phyloP scores from a whole-genome alignment of 23 red algal species.

The Gracilaria gracilis region DNA sequence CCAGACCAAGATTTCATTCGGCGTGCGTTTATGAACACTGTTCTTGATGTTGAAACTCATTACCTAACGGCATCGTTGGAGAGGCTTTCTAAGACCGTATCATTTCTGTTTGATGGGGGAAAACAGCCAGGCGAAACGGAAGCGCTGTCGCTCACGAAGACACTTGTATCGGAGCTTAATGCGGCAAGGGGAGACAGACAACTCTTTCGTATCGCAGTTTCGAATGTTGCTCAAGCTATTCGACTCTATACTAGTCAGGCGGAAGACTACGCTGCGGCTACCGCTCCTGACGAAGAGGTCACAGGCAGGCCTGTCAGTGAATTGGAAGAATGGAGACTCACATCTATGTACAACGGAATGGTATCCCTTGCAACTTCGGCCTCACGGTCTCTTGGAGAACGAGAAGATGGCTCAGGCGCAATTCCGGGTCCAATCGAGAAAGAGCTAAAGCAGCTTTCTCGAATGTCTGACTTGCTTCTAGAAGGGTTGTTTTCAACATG shows the following conservation, averaged over 20 bases:
- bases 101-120: conserved; percentile 48
- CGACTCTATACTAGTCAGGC: conserved; percentile 64
- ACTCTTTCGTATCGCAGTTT: conserved; percentile 58
- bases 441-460: conserved; percentile 46
- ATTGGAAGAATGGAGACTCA: conserved; percentile 70
- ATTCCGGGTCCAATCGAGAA: conserved; percentile 49
- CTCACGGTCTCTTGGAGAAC: conserved; percentile 51
- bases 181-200: conserved; percentile 45
- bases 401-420: conserved; percentile 63
- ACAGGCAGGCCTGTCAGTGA: conserved; percentile 33
- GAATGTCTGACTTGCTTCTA: conserved; percentile 54
- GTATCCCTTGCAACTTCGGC: conserved; percentile 56
- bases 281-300: conserved; percentile 25
- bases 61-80: conserved; percentile 73
- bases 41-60: conserved; percentile 68
- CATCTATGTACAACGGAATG: conserved; percentile 74
- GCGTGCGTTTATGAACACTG: conserved; percentile 44
- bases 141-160: conserved; percentile 54
- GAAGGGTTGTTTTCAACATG: conserved; percentile 61
- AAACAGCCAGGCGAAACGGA: conserved; percentile 71
- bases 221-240: conserved; percentile 61
- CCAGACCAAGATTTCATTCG: conserved; percentile 62
- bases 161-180: conserved; percentile 62
- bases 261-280: conserved; percentile 76
- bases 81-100: conserved; percentile 63